Percentiles rank a stretch among this genome's conserved stretches.
Evolutionary conservation across 179 eudicot species (phyloP).

Genomic region (Nepenthes alata): DNA sequence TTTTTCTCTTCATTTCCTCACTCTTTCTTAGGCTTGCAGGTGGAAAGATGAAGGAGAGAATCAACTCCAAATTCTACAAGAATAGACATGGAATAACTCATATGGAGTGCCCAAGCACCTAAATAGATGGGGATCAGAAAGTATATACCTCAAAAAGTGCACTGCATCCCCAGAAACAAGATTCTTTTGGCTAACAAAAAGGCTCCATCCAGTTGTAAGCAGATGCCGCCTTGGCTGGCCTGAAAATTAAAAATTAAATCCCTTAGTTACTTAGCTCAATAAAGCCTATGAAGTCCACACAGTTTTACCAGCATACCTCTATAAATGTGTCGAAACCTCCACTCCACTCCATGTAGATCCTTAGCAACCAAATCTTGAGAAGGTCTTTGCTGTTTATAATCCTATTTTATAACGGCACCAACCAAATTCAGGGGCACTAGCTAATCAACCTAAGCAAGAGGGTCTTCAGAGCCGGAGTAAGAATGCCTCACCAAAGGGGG

Average conservation of each 20-base stretch:
- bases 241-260: constrained; percentile 12
- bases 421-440: not conserved
- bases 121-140: too few species aligned
- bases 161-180: constrained; percentile 87
- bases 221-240: constrained; percentile 94
- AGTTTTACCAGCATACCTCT: constrained; percentile 35
- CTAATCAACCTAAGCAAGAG: constrained; percentile 1
- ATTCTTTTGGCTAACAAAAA: constrained; percentile 73
- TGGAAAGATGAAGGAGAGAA: too few species aligned
- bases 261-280: too few species aligned
- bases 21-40: too few species aligned
- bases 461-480: not conserved
- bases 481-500: constrained; percentile 52
- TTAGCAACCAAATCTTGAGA: constrained; percentile 71
- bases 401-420: constrained; percentile 25
- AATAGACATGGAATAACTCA: too few species aligned
- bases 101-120: too few species aligned
- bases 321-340: constrained; percentile 87
- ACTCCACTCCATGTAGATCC: constrained; percentile 81
- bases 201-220: constrained; percentile 89
- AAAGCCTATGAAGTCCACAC: too few species aligned
- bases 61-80: too few species aligned
- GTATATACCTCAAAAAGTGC: constrained; percentile 67
- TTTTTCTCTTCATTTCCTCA: too few species aligned
- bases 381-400: constrained; percentile 72